phyloP scores from a whole-genome alignment of 257 asterid species.

The Nicotiana noctiflora region DNA sequence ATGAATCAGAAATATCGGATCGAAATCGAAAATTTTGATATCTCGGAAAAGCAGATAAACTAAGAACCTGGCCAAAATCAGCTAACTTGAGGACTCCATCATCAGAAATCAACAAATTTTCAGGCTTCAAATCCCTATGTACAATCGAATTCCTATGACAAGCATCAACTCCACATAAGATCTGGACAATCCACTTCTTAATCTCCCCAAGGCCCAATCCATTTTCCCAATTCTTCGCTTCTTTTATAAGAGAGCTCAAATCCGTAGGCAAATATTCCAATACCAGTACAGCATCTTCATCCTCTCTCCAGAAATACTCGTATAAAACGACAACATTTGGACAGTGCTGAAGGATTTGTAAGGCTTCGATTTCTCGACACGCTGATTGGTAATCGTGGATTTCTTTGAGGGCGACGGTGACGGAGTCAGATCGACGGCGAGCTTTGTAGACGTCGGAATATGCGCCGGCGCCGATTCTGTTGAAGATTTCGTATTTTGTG shows the following conservation, averaged over 20 bases:
- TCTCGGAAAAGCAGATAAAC: background rate
- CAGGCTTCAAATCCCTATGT: constrained; percentile 89
- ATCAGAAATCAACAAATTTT: constrained; percentile 77
- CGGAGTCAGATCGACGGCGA: constrained; percentile 64
- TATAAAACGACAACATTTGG: constrained; percentile 65
- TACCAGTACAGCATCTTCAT: constrained; percentile 85
- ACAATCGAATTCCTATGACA: constrained; percentile 78
- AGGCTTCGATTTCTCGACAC: constrained; percentile 75
- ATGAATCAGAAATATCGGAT: background rate
- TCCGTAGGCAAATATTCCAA: constrained; percentile 83
- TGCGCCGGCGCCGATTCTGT: constrained; percentile 89
- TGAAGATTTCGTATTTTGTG: constrained; percentile 56
- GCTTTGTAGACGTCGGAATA: constrained; percentile 93
- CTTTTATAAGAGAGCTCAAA: constrained; percentile 52
- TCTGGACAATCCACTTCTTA: constrained; percentile 86
- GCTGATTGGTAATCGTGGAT: constrained; percentile 90
- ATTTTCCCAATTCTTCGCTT: constrained; percentile 54
- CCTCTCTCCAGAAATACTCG: constrained; percentile 90
- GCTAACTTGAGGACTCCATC: constrained; percentile 85
- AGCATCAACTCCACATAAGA: constrained; percentile 61
- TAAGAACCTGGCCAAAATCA: constrained; percentile 91
- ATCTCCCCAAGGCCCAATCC: constrained; percentile 66
- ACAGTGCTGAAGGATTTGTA: constrained; percentile 55
- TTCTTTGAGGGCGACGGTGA: constrained; percentile 77
- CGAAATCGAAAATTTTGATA: too few species aligned